Evolutionary conservation across 1,284 basidiomycete genomes (phyloP).

Genomic region (Farysia itapuensis): DNA sequence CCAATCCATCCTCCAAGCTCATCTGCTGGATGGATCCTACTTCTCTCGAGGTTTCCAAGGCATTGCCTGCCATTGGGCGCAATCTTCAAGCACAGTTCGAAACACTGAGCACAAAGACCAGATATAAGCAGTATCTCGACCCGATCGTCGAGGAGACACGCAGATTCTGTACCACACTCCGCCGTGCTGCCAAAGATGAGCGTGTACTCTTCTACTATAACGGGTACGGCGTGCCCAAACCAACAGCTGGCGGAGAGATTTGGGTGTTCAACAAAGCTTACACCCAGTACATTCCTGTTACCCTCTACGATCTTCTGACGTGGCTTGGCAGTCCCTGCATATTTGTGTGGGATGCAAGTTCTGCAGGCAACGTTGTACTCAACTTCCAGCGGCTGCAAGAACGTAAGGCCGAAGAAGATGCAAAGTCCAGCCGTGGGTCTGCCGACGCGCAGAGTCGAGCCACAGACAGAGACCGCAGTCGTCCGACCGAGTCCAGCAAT

Average conservation of each 20-base stretch:
- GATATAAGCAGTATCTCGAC: constrained; percentile 72
- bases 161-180: constrained; percentile 80
- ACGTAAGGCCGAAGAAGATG: constrained; percentile 76
- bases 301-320: constrained; percentile 84
- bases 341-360: constrained; percentile 98
- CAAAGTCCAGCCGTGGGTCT: constrained; percentile 32
- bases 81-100: constrained; percentile 96
- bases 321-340: constrained; percentile 86
- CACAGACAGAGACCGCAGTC: constrained; percentile 9
- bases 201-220: constrained; percentile 97
- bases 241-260: constrained; percentile 91
- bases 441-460: constrained; percentile 59
- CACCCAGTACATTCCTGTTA: constrained; percentile 97
- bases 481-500: constrained; percentile 3
- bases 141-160: constrained; percentile 93
- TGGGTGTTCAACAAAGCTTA: constrained; percentile 99
- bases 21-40: constrained; percentile 98
- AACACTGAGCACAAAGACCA: constrained; percentile 74
- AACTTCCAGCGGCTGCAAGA: constrained; percentile 89
- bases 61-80: constrained; percentile 71
- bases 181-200: constrained; percentile 89
- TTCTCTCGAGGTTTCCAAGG: constrained; percentile 68
- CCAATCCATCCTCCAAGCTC: constrained; percentile 88
- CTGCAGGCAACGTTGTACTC: constrained; percentile 85
- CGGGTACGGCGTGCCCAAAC: constrained; percentile 95